Evolutionary conservation across 1,284 basidiomycete species (phyloP).

Genomic region (Trametes pubescens): DNA sequence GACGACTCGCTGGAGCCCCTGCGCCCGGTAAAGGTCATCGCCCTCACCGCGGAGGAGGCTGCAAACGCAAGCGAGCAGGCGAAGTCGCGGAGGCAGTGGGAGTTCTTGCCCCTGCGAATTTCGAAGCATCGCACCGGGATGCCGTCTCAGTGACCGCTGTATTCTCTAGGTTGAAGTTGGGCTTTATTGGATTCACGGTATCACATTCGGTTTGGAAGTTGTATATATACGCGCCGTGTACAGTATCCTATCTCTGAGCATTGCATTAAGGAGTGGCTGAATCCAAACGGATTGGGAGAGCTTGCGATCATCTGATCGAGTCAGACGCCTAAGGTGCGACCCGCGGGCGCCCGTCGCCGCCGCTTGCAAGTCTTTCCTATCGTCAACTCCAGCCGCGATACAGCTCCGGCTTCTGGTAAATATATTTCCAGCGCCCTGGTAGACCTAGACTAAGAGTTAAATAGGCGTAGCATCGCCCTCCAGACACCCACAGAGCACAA

Average conservation of each 20-base stretch:
- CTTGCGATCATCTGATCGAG: conserved; percentile 11
- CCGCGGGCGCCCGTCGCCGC: conserved; percentile 1
- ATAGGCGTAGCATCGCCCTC: neutral
- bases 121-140: conserved; percentile 36
- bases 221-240: neutral
- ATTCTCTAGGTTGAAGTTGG: neutral
- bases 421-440: neutral
- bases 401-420: neutral
- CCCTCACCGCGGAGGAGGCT: conserved; percentile 44
- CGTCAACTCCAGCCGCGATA: neutral
- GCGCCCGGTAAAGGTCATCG: conserved; percentile 53
- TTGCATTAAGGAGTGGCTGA: too few species aligned
- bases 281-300: neutral
- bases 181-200: neutral
- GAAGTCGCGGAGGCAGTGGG: conserved; percentile 48
- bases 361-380: conserved; percentile 24
- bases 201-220: neutral
- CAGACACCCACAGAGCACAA: neutral
- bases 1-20: conserved; percentile 70
- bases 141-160: conserved; percentile 14
- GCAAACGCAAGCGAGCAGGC: conserved; percentile 40
- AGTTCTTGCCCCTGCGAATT: conserved; percentile 47
- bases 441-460: neutral
- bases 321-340: neutral
- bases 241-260: neutral